Evolutionary conservation across 139 green algal species (phyloP), one percentile per base, ranked within the genome.

Genomic region (Volvox africanus): DNA sequence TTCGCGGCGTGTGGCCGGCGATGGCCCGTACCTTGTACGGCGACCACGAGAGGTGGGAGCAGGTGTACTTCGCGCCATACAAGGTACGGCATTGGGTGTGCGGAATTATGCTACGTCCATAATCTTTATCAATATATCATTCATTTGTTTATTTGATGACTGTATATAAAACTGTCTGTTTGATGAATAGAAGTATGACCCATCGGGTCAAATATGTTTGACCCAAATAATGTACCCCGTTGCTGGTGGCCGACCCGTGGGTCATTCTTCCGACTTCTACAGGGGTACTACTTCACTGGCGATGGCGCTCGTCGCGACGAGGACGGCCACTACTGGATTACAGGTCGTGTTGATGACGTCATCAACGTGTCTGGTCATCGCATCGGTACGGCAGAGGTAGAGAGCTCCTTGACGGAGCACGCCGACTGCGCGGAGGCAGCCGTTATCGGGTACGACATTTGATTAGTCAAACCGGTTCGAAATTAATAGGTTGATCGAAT

Each of bases 371-470:
- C 87, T 14, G 98, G 98, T 21, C 98, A 99, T 93, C 92, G 98
- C 82, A 97, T 99, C 33, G 98, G 98, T 33, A 98, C 98, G 13
- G 98, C 98, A 12, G 98, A 99, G 95, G 97, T 99, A 87, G 98
- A 99, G 95, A 95, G 86, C 50, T 97, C 98, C 30, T 94, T 99
- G 2, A 95, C 97, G 22, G 79, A 71, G 19, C 96, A 99, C 93
- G 77, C 94, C 26, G 61, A 88, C 28, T 99, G 97, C 88, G 95
- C 96, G 1, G 98, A 99, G 93, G 98, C 98, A 0, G 87, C 87
- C 2, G 87, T 86, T 32, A 85, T 85, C 62, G 87, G 76, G 73
- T 91, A 73, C 55, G 71, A 55, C 44, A n/a, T n/a, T n/a, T n/a
- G n/a, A n/a, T n/a, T n/a, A n/a, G n/a, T n/a, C n/a, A n/a, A n/a